Base-by-base conservation (phyloP, 2,329 filamentous ascomycete species). In the Rutstroemia sydowiana region DNA sequence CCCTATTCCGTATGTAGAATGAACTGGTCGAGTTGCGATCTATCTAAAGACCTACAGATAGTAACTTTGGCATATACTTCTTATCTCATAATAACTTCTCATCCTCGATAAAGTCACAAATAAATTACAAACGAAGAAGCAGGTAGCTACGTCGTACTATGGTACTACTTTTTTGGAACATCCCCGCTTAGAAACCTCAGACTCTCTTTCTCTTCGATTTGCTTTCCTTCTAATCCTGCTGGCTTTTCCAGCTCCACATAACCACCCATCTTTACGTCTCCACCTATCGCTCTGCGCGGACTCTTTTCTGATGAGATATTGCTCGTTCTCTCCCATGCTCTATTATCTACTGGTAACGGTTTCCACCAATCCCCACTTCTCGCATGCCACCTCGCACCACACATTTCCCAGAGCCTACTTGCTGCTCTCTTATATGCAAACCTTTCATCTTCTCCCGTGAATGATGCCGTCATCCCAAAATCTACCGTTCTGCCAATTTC, bases 351-450 rank as follows among this genome's bases (percentile, higher is more conserved):
- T 0, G 82, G 77, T 36, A 90, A 63, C 2, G 87, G 87, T 55
- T 76, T 76, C 78, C 84, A 85, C 86, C 87, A 91, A 7, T 68
- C 69, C 3, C 76, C 78, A 3, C 69, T 71, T 43, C 85, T 70
- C 2, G 75, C 75, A 71, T 88, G 88, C 87, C 87, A 92, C 55
- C 77, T 72, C 34, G 73, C 74, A 16, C 85, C 81, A 66, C 87
- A 92, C 65, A 93, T 81, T 69, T 93, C 87, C 87, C 87, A 93
- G 3, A 93, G 70, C n/a, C 88, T 73, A 58, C 84, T 88, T 40
- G 81, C 75, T 2, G 87, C 88, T 21, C 88, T 75, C 67, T 88
- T 88, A 60, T 89, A 91, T 0, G 87, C 87, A 65, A 93, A 93
- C 11, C 81, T 75, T 66, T 92, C 87, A 65, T 92, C 88, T 65